Evolutionary conservation across 441 rosid species (phyloP), one percentile per base, ranked within the genome.

Genomic region (Gossypium lobatum): DNA sequence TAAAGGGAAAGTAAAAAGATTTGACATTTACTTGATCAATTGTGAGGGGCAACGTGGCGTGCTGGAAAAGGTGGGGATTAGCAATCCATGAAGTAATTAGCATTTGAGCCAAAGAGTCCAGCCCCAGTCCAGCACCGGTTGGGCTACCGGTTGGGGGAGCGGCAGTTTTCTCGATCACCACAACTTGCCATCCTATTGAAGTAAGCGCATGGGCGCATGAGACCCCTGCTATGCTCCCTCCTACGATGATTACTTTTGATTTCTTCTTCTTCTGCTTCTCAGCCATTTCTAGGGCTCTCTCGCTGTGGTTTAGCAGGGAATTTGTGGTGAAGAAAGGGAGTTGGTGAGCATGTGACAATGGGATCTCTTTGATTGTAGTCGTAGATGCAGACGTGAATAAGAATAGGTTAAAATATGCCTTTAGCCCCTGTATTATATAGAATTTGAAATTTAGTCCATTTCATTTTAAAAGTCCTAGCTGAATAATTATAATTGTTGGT

Each of bases 211-310:
- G 96, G 16, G 92, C 91, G 76, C 92, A 82, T 17, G 93, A 85
- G 52, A 89, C n/a, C 16, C 94, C 94, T 0, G 86, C 96, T 73
- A 91, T 83, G 85, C 96, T 92, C 58, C 96, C 94, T 50, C 97
- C 97, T 3, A 88, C 84, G 0, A 88, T 81, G 65, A 90, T 75
- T 20, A 87, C 96, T 81, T 76, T 88, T 1, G 78, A 73, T 68
- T 46, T 62, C 3, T 8, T 74, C 59, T 71, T 59, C 59, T 6
- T 74, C 26, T 70, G 53, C 68, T 62, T 78, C 79, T 74, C 78
- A 77, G 70, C 74, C 55, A 26, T 71, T 14, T 37, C 54, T 45
- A 42, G 63, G 10, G 10, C 64, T 70, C 70, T 3, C 48, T 45
- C 75, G 6, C 57, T 46, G 5, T 21, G 0, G 18, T 4, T 6